phyloP scores from a whole-genome alignment of 2,329 filamentous ascomycete genomes.

The Ophiocordyceps camponoti-saundersi region DNA sequence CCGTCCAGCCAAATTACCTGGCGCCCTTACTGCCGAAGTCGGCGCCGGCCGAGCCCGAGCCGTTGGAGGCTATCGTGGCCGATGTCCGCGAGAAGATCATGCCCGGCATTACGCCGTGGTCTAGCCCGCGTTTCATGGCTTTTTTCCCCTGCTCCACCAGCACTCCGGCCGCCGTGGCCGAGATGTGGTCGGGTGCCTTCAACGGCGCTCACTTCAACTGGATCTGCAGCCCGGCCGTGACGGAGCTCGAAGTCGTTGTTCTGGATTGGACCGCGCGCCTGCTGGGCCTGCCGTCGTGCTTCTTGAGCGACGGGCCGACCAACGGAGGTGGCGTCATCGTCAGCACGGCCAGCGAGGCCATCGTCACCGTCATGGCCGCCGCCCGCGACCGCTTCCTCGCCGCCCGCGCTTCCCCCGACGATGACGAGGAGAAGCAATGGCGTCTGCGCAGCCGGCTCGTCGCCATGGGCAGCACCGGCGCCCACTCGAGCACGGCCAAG shows the following conservation, averaged over 20 bases:
- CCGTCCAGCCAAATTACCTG: slow-evolving; percentile 73
- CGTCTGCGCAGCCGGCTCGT: slow-evolving; percentile 42
- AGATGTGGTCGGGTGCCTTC: slow-evolving; percentile 82
- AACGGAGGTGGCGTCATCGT: slow-evolving; percentile 84
- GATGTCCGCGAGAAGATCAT: slow-evolving; percentile 80
- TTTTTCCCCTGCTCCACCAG: slow-evolving; percentile 78
- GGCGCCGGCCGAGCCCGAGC: slow-evolving; percentile 49
- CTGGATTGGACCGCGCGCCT: slow-evolving; percentile 81
- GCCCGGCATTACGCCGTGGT: slow-evolving; percentile 88
- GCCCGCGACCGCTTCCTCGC: slow-evolving; percentile 66
- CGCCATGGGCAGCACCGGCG: slow-evolving; percentile 60
- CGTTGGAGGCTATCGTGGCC: slow-evolving; percentile 62
- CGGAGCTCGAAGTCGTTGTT: slow-evolving; percentile 83
- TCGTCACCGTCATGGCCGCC: slow-evolving; percentile 74
- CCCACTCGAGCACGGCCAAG: slow-evolving; percentile 77
- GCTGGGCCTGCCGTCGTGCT: slow-evolving; percentile 56
- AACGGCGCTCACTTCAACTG: slow-evolving; percentile 91
- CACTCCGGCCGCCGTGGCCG: slow-evolving; percentile 74
- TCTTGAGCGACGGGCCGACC: slow-evolving; percentile 52
- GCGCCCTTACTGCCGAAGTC: slow-evolving; percentile 55
- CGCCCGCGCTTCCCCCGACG: slow-evolving; percentile 39
- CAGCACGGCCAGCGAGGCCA: slow-evolving; percentile 73
- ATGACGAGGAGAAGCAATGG: slow-evolving; percentile 54
- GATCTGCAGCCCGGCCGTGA: slow-evolving; percentile 84
- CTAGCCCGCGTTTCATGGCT: slow-evolving; percentile 87